Percentiles rank a stretch among this genome's conserved stretches.
Conservation (phyloP, 1,284 basidiomycete genomes). For the Sanguinoderma infundibulare region DNA sequence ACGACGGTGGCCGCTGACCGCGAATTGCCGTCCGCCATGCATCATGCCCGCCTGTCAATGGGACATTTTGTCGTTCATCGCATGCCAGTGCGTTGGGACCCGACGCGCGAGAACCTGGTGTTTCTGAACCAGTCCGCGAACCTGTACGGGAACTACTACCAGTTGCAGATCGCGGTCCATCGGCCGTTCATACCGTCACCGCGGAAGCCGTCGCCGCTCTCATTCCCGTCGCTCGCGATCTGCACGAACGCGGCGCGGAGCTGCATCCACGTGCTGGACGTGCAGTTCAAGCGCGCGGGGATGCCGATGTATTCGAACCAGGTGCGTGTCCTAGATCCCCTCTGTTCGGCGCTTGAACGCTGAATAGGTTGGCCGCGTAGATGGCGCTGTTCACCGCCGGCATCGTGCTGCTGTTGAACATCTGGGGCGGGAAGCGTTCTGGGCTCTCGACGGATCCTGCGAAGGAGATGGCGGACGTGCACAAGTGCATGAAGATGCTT, state of each 20-base stretch:
- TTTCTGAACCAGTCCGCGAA: conserved; percentile 60
- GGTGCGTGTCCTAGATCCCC: conserved; percentile 20
- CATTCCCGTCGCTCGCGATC: conserved; percentile 63
- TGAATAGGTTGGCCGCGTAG: conserved; percentile 22
- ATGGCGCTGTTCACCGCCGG: conserved; percentile 63
- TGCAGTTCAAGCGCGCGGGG: conserved; percentile 37
- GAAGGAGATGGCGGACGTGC: conserved; percentile 72
- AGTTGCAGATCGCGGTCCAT: conserved; percentile 61
- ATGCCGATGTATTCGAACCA: conserved; percentile 31
- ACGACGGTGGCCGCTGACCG: neutral
- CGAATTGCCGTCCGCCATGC: neutral
- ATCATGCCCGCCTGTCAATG: neutral
- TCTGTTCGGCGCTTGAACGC: neutral
- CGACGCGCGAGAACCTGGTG: conserved; percentile 47
- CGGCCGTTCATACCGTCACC: conserved; percentile 65
- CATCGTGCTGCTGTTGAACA: conserved; percentile 72
- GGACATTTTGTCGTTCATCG: neutral
- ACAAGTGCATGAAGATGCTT: conserved; percentile 69
- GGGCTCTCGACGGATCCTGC: conserved; percentile 56
- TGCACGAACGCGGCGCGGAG: conserved; percentile 67
- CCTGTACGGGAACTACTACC: conserved; percentile 60
- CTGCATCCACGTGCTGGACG: conserved; percentile 58
- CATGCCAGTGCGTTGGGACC: conserved; percentile 59
- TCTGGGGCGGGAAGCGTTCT: conserved; percentile 74
- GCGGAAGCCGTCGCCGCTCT: conserved; percentile 44